Conservation (phyloP, 192 early-diverging fungal genomes). For the Spizellomyces punctatus region DNA sequence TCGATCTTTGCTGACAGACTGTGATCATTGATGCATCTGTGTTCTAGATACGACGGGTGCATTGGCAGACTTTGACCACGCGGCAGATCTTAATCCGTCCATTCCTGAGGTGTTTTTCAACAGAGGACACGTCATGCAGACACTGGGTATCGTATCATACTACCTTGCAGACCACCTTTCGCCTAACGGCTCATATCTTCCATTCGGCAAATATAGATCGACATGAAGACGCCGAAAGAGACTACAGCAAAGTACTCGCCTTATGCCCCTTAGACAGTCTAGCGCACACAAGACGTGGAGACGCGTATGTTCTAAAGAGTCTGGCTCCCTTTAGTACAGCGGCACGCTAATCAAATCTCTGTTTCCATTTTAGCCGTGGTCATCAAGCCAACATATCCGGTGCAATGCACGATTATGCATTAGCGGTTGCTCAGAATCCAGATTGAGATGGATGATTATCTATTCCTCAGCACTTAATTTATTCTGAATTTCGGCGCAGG, state of each 20-base stretch:
- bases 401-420: slow-evolving; percentile 53
- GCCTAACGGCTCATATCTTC: neutral
- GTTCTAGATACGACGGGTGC: slow-evolving; percentile 38
- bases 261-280: slow-evolving; percentile 40
- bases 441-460: too few relatives aligned
- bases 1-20: neutral
- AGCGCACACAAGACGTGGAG: slow-evolving; percentile 42
- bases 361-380: slow-evolving; percentile 32
- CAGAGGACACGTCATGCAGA: slow-evolving; percentile 40
- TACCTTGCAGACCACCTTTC: neutral
- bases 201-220: slow-evolving; percentile 15
- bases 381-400: slow-evolving; percentile 34
- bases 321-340: neutral
- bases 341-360: neutral
- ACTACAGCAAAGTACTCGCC: slow-evolving; percentile 46
- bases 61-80: slow-evolving; percentile 43
- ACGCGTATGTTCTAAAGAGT: slow-evolving; percentile 36
- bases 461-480: too few relatives aligned
- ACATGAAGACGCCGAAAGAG: slow-evolving; percentile 48
- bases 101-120: slow-evolving; percentile 45
- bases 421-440: slow-evolving; percentile 24
- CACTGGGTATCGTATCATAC: slow-evolving; percentile 8
- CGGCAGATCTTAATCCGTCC: slow-evolving; percentile 29
- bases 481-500: too few relatives aligned
- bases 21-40: neutral